Evolutionary conservation across 345 rosid genomes (phyloP).

Genomic region (Noccaea bulbosa): DNA sequence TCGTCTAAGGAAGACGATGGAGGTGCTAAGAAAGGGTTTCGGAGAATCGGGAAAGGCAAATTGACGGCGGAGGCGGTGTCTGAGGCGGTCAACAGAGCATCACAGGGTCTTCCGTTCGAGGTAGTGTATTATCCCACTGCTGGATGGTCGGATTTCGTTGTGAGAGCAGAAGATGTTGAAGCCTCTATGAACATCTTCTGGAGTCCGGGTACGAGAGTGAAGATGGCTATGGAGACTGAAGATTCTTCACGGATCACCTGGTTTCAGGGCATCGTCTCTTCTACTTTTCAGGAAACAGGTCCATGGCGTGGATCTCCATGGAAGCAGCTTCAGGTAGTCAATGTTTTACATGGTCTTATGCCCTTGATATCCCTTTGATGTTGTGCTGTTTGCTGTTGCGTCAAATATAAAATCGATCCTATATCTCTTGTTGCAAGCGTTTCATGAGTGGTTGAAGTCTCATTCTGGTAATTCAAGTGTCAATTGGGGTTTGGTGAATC

Average conservation of each 20-base stretch:
- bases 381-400: constrained; percentile 15
- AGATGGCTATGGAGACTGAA: constrained; percentile 81
- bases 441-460: neutral
- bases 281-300: constrained; percentile 49
- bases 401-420: neutral
- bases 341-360: neutral
- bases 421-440: constrained; percentile 1
- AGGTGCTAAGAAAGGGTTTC: constrained; percentile 35
- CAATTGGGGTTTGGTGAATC: neutral
- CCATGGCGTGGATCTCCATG: constrained; percentile 83
- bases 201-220: constrained; percentile 75
- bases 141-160: constrained; percentile 80
- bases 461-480: constrained; percentile 2
- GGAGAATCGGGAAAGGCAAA: constrained; percentile 54
- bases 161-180: constrained; percentile 79
- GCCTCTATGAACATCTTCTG: constrained; percentile 53
- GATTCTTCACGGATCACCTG: constrained; percentile 75
- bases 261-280: constrained; percentile 73
- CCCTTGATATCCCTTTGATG: neutral
- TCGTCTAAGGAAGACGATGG: constrained; percentile 25
- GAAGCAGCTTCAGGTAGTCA: constrained; percentile 82
- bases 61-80: constrained; percentile 56
- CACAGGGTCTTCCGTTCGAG: constrained; percentile 64
- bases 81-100: constrained; percentile 62
- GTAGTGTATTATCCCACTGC: constrained; percentile 77